Evolutionary conservation across 495 filamentous ascomycete species (phyloP).

Genomic region (Penicillium antarcticum): DNA sequence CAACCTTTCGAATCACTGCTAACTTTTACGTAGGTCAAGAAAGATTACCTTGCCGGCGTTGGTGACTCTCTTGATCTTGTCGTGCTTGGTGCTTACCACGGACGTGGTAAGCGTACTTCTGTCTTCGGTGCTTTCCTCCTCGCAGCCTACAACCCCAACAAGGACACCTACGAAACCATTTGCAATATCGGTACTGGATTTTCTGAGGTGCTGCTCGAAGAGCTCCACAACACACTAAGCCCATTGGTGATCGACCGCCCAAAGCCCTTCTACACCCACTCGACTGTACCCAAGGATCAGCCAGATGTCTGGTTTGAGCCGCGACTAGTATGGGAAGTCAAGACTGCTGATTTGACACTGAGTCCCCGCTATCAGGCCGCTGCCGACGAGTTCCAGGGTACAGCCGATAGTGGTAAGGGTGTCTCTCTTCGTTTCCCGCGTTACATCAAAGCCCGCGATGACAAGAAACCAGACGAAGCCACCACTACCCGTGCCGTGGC

Average conservation of each 20-base stretch:
- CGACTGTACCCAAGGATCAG: slow-evolving; percentile 78
- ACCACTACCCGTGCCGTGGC: slow-evolving; percentile 79
- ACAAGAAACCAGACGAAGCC: slow-evolving; percentile 92
- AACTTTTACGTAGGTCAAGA: slow-evolving; percentile 66
- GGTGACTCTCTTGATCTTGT: slow-evolving; percentile 97
- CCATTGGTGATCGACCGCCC: slow-evolving; percentile 77
- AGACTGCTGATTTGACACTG: slow-evolving; percentile 90
- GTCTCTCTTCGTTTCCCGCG: slow-evolving; percentile 86
- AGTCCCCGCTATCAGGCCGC: slow-evolving; percentile 87
- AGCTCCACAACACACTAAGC: slow-evolving; percentile 69
- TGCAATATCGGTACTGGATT: slow-evolving; percentile 99
- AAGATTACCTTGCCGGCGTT: slow-evolving; percentile 90
- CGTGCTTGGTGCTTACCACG: slow-evolving; percentile 90
- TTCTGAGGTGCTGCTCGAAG: slow-evolving; percentile 80
- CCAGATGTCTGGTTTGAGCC: slow-evolving; percentile 99
- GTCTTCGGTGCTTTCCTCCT: slow-evolving; percentile 94
- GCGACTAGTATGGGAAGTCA: slow-evolving; percentile 93
- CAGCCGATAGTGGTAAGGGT: slow-evolving; percentile 69
- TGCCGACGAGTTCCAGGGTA: slow-evolving; percentile 54
- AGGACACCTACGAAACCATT: slow-evolving; percentile 84
- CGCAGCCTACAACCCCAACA: slow-evolving; percentile 80
- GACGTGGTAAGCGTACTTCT: slow-evolving; percentile 90
- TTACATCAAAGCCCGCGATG: slow-evolving; percentile 84
- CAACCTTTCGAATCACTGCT: not conserved
- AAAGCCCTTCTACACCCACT: slow-evolving; percentile 93